Evolutionary conservation across 169 alveolate genomes (phyloP), one percentile per base, ranked within the genome.

Genomic region (Hepatocystis sp.): DNA sequence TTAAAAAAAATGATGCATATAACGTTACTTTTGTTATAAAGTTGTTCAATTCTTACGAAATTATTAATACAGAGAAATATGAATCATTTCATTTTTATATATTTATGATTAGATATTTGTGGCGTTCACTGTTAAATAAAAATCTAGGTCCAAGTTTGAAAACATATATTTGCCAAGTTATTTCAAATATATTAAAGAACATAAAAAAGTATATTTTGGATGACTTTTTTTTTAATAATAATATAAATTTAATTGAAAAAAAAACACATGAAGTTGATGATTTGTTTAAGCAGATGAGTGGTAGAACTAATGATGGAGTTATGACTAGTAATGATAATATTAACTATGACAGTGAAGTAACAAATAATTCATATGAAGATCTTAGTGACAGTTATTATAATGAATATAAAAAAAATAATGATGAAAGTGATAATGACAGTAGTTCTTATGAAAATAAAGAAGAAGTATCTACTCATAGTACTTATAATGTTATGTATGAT

Each of bases 151-250:
- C 86, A 3, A 71, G 58, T n/a, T 46, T 71, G 21, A 71, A 71
- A 23, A 30, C 78, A 4, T 71, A 71, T 17, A 71, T 71, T 44
- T 71, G 86, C 27, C 86, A 71, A 36, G 28, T 10, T 10, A 56
- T 71, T 51, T 71, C 86, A 1, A 63, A 27, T 13, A 71, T 71
- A 1, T 36, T 71, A 30, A 64, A 71, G 17, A 71, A 71, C 42
- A 71, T 71, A 2, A 71, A 71, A 44, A 71, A 51, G 19, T 49
- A 71, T 51, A 71, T 71, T 42, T 46, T 71, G 28, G 58, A 71
- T 64, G 65, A 71, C 19, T 71, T 56, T 53, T 71, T 71, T 71
- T 71, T 71, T 58, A 63, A 71, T n/a, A 42, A 71, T 58, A 76
- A 71, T 71, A 42, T 8, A 44, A 17, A 58, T 25, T 52, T 71